Conservation (phyloP, 768 basidiomycete genomes). For the Xerocomus potaroensis region DNA sequence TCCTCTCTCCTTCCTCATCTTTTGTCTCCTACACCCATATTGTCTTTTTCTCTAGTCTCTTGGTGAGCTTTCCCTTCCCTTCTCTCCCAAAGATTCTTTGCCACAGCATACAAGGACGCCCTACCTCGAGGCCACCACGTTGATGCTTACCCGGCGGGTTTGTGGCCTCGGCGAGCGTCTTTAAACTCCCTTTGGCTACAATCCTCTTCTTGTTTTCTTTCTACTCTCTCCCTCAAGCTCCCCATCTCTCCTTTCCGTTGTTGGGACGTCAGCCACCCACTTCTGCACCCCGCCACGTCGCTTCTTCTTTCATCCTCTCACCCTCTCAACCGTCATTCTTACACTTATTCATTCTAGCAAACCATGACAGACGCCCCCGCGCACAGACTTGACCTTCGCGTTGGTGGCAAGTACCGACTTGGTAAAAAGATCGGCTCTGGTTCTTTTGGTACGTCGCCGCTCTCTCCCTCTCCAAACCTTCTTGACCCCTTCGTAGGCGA, state of each 20-base stretch:
- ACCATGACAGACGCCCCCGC: conserved; percentile 70
- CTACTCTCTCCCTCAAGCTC: background rate
- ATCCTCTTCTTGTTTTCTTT: background rate
- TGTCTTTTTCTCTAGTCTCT: conserved; percentile 7
- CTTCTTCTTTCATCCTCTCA: conserved; percentile 23
- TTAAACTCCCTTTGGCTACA: conserved; percentile 1
- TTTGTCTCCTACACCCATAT: conserved; percentile 13
- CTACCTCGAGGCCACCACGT: conserved; percentile 32
- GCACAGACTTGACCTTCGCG: conserved; percentile 79
- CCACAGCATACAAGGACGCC: conserved; percentile 9
- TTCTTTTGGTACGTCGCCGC: conserved; percentile 75
- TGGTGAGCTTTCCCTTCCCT: conserved; percentile 23
- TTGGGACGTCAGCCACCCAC: conserved; percentile 35
- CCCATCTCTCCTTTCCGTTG: conserved; percentile 5
- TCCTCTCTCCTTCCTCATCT: conserved; percentile 23
- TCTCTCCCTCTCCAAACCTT: background rate
- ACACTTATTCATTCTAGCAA: conserved; percentile 13
- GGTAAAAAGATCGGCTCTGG: conserved; percentile 99
- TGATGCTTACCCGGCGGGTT: conserved; percentile 9
- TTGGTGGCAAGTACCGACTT: conserved; percentile 94
- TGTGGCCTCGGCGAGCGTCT: conserved; percentile 3
- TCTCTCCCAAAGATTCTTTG: background rate
- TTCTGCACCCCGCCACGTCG: conserved; percentile 27
- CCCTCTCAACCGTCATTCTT: conserved; percentile 12
- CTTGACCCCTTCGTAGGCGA: conserved; percentile 57